These are phyloP conservation scores for Colletotrichum cordylinicola DNA, from an alignment of 2,329 filamentous ascomycete species.

Conservation along the genomic window DNA sequence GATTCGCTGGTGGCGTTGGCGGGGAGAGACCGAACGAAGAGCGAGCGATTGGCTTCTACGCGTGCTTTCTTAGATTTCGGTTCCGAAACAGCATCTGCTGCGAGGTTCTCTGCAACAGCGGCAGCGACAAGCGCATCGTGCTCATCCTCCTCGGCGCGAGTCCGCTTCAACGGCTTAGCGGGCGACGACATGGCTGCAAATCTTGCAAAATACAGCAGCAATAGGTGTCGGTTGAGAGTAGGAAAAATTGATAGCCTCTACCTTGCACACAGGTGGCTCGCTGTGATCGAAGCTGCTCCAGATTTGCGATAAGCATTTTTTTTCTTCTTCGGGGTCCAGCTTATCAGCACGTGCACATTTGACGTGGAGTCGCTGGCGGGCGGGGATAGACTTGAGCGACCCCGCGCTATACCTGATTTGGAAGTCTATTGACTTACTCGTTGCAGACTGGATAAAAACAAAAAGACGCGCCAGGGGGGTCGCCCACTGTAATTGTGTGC, in stretches of 20 bases:
- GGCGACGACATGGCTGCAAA: conserved; percentile 9
- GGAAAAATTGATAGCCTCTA: conserved; percentile 7
- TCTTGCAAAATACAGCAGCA: no score
- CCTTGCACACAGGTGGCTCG: neutral
- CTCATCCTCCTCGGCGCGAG: conserved; percentile 15
- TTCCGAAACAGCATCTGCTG: conserved; percentile 35
- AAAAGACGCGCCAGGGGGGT: conserved; percentile 21
- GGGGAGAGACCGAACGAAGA: conserved; percentile 91
- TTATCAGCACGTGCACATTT: conserved; percentile 22
- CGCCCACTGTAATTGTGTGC: conserved; percentile 16
- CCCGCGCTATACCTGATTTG: conserved; percentile 23
- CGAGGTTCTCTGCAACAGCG: conserved; percentile 26
- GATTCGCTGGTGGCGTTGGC: conserved; percentile 79
- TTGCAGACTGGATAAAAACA: conserved; percentile 19
- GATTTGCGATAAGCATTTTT: conserved; percentile 22
- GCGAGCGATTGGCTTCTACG: conserved; percentile 69
- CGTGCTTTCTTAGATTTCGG: conserved; percentile 57
- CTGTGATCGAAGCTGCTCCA: neutral
- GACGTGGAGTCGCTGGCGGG: neutral
- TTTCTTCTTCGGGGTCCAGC: neutral
- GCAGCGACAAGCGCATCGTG: conserved; percentile 20
- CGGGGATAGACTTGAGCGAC: neutral
- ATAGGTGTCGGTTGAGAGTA: neutral
- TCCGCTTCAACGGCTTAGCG: conserved; percentile 21
- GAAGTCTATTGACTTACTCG: conserved; percentile 23